Base-by-base conservation (phyloP, 306 rosid genomes). In the Quercus ilex region DNA sequence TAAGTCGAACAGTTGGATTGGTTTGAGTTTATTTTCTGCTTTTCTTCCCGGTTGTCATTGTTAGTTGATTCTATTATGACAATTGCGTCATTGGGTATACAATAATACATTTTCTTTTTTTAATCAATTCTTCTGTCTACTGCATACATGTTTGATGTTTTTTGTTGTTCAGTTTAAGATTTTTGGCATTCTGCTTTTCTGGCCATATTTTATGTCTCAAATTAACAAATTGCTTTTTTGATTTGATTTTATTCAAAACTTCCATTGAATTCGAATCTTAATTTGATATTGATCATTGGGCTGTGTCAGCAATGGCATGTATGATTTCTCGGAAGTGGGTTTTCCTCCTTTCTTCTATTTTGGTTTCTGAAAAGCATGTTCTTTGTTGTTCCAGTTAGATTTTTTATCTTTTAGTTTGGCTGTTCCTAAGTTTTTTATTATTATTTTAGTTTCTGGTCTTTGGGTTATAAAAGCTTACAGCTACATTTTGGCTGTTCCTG, bases 1-100 rank as follows among this genome's bases (percentile, higher is more conserved):
- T 79, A 84, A 74, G 71, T 79, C 74, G 55, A 64, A 83, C 78
- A 69, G 86, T 85, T 89, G 80, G 90, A 86, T 81, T 83, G 87
- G 92, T 67, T 35, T 68, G 73, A 79, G 73, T 84, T 91, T 77
- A 71, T 82, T 77, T 72, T 15, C 26, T 38, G 80, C 82, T 64
- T 59, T 30, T 71, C 74, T 72, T 79, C 49, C 23, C 67, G 69
- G 15, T 59, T 19, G 57, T 30, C 7, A 23, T 64, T 75, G 58
- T 70, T 72, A 26, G 23, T 33, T 64, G 60, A 65, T 68, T 75
- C 28, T 23, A 52, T 73, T 53, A 55, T 76, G 67, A 63, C 74
- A 53, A 43, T 19, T 60, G 74, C 65, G 5, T 33, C 65, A 80
- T 77, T 53, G 28, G 80, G 75, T 84, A 55, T 56, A 56, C 69